Base-by-base conservation (phyloP, 805 yeast genomes). In the Candida yuanshanica region DNA sequence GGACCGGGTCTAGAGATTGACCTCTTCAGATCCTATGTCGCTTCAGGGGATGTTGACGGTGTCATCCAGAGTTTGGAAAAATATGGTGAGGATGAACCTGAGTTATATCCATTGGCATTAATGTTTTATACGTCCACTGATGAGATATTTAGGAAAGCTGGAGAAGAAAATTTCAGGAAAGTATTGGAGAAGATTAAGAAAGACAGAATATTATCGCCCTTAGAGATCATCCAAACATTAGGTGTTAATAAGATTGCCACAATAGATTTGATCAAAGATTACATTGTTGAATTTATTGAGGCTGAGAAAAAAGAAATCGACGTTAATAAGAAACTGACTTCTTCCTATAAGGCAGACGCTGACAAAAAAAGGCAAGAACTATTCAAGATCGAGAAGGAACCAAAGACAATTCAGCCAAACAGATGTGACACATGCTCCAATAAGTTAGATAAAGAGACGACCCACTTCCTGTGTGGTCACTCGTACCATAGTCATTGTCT, bases 391-490 rank as follows among this genome's bases (percentile, higher is more conserved):
- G 56, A 41, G 57, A 43, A 49, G 4, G 48, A 45, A 2, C 55
- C 64, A 41, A 43, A 65, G 65, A 50, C 80, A 74, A 8, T 71
- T 62, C 49, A 72, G 32, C 50, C 52, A 3, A 45, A 47, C 0
- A 47, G 39, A 10, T 56, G 60, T 43, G 50, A 50, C 14, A 45
- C 54, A 1, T 56, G 60, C 21, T 44, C 53, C 5, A 52, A 47
- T 37, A 70, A 75, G 11, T 63, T 91, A 17, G 95, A 86, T 44
- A 69, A 81, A 33, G 97, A 98, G 0, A 73, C 82, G 3, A 75
- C 85, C 1, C 95, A 86, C 52, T 93, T 91, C 66, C 75, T 79
- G 48, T 93, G 99, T 64, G 72, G 73, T 23, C 99, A 93, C 55
- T 78, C 93, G 3, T 89, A 77, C 56, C 98, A 93, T 56, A 85